Evolutionary conservation across 331 rosid species (phyloP), one percentile per base, ranked within the genome.

Genomic region (Malus hybrid): DNA sequence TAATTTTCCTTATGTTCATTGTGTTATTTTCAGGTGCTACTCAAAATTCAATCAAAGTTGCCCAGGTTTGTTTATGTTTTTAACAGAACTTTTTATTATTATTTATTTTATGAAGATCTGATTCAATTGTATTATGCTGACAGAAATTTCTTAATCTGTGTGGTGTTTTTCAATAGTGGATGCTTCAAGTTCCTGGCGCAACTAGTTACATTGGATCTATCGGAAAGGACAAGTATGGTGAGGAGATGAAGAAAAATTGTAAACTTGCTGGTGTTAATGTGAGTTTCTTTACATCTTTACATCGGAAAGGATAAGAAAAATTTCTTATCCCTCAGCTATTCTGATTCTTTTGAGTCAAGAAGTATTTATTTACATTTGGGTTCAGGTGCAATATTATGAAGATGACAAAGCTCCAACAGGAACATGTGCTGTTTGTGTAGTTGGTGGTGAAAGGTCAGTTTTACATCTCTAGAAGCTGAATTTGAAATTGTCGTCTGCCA

Each of bases 371-470:
- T 55, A 29, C 9, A 19, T 36, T 53, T 60, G 24, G 22, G 62
- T 68, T 64, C 82, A 94, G 99, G 99, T 89, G 39, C 90, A 94
- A 67, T 92, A 94, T 77, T 92, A 89, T 36, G 92, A 90, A 82
- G 94, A 90, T 53, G 99, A 92, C 53, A 81, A 80, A 63, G 84
- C 97, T 79, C 96, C 99, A 63, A 94, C 99, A 1, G 99, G 99
- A 73, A 94, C 99, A 53, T 94, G 99, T 85, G 99, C 92, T 86
- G 99, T 92, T 68, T 92, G 99, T 82, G 89, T 94, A 24, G 90
- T 80, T 65, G 99, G 97, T 72, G 99, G 96, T 80, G 97, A 92
- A 72, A 92, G 99, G 97, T 92, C 50, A 83, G 84, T 67, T 26
- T 24, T 20, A 61, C 18, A 20, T 53, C 55, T 29, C 7, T 34